These are phyloP conservation scores for Grigorovia yakushimaensis DNA, from an alignment of 805 yeast genomes.

Conservation along the genomic window DNA sequence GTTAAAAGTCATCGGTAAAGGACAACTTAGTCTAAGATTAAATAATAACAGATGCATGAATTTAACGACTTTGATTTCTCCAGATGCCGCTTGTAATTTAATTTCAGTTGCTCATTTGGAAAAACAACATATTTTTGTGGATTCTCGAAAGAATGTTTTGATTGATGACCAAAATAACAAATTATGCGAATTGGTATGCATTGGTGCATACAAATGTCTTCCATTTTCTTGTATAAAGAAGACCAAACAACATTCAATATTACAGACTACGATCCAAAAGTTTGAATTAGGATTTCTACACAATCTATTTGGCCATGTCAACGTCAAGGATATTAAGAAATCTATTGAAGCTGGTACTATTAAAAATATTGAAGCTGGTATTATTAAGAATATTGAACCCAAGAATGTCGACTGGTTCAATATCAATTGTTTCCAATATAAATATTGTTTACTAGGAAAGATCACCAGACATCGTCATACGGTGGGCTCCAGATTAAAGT, in stretches of 20 bases:
- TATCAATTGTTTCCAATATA: conserved; percentile 54
- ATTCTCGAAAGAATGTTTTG: too few species aligned
- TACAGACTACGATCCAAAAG: too few species aligned
- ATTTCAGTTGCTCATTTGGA: too few species aligned
- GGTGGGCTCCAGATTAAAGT: conserved; percentile 58
- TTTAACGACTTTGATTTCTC: not conserved
- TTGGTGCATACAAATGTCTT: too few species aligned
- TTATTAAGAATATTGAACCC: not conserved
- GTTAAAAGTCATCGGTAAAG: not conserved
- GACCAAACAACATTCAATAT: too few species aligned
- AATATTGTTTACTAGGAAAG: conserved; percentile 57
- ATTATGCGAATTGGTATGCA: too few species aligned
- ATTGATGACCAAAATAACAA: too few species aligned
- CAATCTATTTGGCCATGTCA: conserved; percentile 1
- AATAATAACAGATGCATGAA: not conserved
- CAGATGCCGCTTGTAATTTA: not conserved
- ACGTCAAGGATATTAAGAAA: not conserved
- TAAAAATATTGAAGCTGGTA: too few species aligned
- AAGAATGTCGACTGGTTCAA: conserved; percentile 9
- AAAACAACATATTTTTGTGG: too few species aligned
- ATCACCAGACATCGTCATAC: conserved; percentile 48
- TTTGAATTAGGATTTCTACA: not conserved
- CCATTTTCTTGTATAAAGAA: too few species aligned
- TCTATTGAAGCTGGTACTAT: not conserved
- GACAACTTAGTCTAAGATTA: not conserved